Evolutionary conservation across 495 filamentous ascomycete genomes (phyloP).

Genomic region (Rhizodiscina lignyota): DNA sequence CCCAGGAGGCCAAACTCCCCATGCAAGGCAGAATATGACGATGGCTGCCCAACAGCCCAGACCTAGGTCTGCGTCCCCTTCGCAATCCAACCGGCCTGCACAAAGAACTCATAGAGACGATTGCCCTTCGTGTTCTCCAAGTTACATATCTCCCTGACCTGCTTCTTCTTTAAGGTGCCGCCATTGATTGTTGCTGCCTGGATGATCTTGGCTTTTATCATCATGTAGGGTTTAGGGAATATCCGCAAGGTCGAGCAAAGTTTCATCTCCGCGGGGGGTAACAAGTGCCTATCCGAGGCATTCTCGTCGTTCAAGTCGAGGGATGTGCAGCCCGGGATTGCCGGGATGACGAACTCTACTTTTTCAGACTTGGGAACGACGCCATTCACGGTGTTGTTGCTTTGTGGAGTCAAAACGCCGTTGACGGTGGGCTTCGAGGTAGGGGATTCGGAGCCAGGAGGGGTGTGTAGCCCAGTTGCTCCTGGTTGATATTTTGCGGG

Average conservation of each 20-base stretch:
- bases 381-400: constrained; percentile 3
- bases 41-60: too few species aligned
- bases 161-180: constrained; percentile 79
- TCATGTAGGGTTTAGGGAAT: constrained; percentile 83
- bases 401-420: constrained; percentile 9
- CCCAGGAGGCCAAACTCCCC: too few species aligned
- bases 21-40: too few species aligned
- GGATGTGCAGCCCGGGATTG: constrained; percentile 39
- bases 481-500: constrained; percentile 16
- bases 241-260: constrained; percentile 68
- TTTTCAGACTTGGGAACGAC: constrained; percentile 8
- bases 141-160: constrained; percentile 55
- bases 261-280: constrained; percentile 71
- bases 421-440: constrained; percentile 12
- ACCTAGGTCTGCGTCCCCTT: too few species aligned
- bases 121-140: constrained; percentile 48
- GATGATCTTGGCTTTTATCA: constrained; percentile 78
- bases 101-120: constrained; percentile 86
- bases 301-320: constrained; percentile 60
- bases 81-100: constrained; percentile 79
- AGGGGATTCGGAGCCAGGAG: constrained; percentile 20
- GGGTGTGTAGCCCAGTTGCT: constrained; percentile 30
- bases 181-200: constrained; percentile 80
- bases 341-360: constrained; percentile 13
- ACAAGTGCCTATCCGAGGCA: constrained; percentile 65